These are phyloP conservation scores for Sophora flavescens DNA, from an alignment of 306 rosid genomes.

Conservation along the genomic window DNA sequence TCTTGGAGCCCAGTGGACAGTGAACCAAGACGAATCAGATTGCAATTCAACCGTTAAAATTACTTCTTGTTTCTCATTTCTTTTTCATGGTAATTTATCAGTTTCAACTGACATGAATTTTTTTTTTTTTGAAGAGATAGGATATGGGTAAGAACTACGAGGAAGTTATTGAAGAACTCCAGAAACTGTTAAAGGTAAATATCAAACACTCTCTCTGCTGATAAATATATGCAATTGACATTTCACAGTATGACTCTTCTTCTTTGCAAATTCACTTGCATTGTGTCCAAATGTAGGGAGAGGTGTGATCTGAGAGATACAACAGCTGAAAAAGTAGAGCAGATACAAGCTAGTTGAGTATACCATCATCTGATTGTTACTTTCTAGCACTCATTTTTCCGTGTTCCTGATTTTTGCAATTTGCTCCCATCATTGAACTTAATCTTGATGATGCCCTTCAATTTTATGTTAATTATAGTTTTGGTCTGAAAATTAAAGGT, in stretches of 20 bases:
- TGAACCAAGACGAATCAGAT: too few species aligned
- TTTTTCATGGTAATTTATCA: neutral
- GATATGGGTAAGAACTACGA: constrained; percentile 90
- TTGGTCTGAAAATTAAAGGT: too few species aligned
- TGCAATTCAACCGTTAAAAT: too few species aligned
- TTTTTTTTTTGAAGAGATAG: constrained; percentile 55
- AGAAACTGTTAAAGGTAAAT: constrained; percentile 82
- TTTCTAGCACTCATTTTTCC: too few species aligned
- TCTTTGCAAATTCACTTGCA: neutral
- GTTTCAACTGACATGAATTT: constrained; percentile 30
- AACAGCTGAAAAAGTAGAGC: constrained; percentile 81
- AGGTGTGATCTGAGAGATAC: constrained; percentile 66
- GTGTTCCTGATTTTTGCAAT: too few species aligned
- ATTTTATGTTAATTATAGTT: too few species aligned
- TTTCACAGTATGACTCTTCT: neutral
- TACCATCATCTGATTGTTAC: constrained; percentile 49
- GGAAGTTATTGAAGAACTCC: constrained; percentile 82
- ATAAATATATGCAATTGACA: neutral
- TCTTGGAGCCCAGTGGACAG: too few species aligned
- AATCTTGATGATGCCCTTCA: too few species aligned
- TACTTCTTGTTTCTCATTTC: neutral
- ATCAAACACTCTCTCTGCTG: constrained; percentile 20
- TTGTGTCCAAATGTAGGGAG: constrained; percentile 58
- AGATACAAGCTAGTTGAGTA: constrained; percentile 74
- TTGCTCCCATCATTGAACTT: too few species aligned